Evolutionary conservation across 257 asterid species (phyloP), one percentile per base, ranked within the genome.

Genomic region (Haberlea rhodopensis): DNA sequence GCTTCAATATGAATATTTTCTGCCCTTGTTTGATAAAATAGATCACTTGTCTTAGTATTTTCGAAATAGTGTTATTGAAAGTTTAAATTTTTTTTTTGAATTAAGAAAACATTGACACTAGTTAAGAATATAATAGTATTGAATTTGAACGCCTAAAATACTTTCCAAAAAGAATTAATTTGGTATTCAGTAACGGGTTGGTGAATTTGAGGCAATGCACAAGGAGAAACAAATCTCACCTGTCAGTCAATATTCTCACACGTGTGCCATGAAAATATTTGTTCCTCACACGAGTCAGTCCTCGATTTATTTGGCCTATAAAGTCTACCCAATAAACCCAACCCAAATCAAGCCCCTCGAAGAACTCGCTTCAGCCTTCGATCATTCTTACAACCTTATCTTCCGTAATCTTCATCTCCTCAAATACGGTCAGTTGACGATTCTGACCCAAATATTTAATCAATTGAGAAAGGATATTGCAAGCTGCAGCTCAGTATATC

Each of bases 191-290:
- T 31, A 31, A 31, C 11, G 40, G 40, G 40, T 31, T 40, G 49
- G 49, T 40, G 49, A 40, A 40, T 13, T 40, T 10, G 19, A 40
- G 49, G 49, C 49, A 40, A 40, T 11, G 19, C 49, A 40, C 49
- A 40, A 15, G 48, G 45, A 25, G 26, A 10, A 23, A 7, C 37
- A 49, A 61, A 53, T 24, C 70, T 67, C 68, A 78, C 60, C 83
- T 7, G 73, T 57, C 78, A 62, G 78, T 75, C 83, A 71, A 68
- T 53, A 7, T 26, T 27, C 43, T 31, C 58, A 27, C 67, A 72
- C 68, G 68, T 64, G 70, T 13, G 63, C 21, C 29, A 28, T 26
- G 21, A 28, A n/a, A 29, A 46, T 20, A 34, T 16, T 22, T 15
- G 7, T 16, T 55, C 26, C 54, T 32, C 67, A 24, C 67, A 59